Percentiles rank a stretch among this genome's conserved stretches.
These are phyloP conservation scores for Naganishia onofrii DNA, from an alignment of 768 basidiomycete genomes.

Conservation along the genomic window DNA sequence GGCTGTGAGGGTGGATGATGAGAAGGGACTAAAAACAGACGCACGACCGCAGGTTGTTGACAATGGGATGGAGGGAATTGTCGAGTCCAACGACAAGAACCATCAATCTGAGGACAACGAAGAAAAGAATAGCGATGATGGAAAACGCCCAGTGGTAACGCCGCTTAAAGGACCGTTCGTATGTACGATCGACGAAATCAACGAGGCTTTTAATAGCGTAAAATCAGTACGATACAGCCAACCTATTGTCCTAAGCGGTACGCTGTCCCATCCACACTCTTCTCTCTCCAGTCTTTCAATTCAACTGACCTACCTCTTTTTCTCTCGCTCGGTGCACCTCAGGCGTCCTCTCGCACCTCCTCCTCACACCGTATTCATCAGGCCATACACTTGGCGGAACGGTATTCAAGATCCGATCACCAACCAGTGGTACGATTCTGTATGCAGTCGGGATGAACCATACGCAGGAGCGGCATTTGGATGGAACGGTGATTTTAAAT, in stretches of 20 bases:
- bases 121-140: slow-evolving; percentile 22
- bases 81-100: slow-evolving; percentile 34
- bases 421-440: slow-evolving; percentile 89
- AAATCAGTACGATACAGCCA: slow-evolving; percentile 93
- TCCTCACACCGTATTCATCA: slow-evolving; percentile 83
- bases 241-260: slow-evolving; percentile 89
- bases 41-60: background rate
- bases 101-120: slow-evolving; percentile 38
- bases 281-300: no score
- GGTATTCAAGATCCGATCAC: slow-evolving; percentile 98
- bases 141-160: slow-evolving; percentile 8
- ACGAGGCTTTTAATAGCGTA: slow-evolving; percentile 86
- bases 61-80: slow-evolving; percentile 9
- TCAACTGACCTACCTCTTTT: background rate
- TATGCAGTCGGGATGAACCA: slow-evolving; percentile 96
- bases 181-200: slow-evolving; percentile 76
- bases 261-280: slow-evolving; percentile 35
- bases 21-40: slow-evolving; percentile 29
- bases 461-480: slow-evolving; percentile 89
- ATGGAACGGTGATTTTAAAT: slow-evolving; percentile 78
- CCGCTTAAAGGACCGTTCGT: slow-evolving; percentile 59
- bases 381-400: slow-evolving; percentile 95
- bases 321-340: slow-evolving; percentile 10
- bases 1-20: slow-evolving; percentile 45
- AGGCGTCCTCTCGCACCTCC: slow-evolving; percentile 43